phyloP scores from a whole-genome alignment of 805 yeast species.

The Hanseniaspora singularis region DNA sequence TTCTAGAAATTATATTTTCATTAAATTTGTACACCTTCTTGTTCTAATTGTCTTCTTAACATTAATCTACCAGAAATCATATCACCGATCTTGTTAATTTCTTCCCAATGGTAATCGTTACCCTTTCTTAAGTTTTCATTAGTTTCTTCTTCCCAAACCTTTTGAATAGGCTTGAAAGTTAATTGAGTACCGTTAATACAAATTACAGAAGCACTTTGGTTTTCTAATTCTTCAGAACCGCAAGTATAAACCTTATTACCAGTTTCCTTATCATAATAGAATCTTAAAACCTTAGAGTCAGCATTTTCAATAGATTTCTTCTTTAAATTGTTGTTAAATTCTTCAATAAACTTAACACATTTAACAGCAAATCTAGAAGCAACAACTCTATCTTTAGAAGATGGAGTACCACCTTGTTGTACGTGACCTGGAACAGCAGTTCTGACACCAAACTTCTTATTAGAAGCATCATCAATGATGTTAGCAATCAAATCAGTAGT shows the following conservation, averaged over 20 bases:
- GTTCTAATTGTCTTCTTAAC: slow-evolving; percentile 34
- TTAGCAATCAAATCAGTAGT: slow-evolving; percentile 62
- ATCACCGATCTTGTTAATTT: slow-evolving; percentile 47
- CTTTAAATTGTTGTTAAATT: slow-evolving; percentile 34
- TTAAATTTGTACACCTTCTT: slow-evolving; percentile 13
- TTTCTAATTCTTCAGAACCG: slow-evolving; percentile 28
- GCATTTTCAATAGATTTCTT: slow-evolving; percentile 24
- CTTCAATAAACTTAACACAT: slow-evolving; percentile 80
- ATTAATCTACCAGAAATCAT: slow-evolving; percentile 60
- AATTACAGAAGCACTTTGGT: slow-evolving; percentile 45
- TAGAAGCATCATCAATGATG: slow-evolving; percentile 46
- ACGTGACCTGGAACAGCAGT: slow-evolving; percentile 81
- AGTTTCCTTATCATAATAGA: slow-evolving; percentile 33
- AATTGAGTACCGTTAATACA: slow-evolving; percentile 61
- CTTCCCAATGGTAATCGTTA: slow-evolving; percentile 54
- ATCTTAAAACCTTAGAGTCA: slow-evolving; percentile 37
- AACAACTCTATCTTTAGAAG: slow-evolving; percentile 64
- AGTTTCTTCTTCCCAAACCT: slow-evolving; percentile 50
- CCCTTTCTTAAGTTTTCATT: slow-evolving; percentile 56
- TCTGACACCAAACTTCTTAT: slow-evolving; percentile 59
- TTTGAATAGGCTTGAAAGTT: slow-evolving; percentile 43
- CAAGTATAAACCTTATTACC: slow-evolving; percentile 39
- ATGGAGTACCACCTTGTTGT: slow-evolving; percentile 72
- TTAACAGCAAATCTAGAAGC: slow-evolving; percentile 73
- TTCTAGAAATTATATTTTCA: no score